Evolutionary conservation across 208 protist species (phyloP).

Genomic region (Acanthamoeba culbertsoni): DNA sequence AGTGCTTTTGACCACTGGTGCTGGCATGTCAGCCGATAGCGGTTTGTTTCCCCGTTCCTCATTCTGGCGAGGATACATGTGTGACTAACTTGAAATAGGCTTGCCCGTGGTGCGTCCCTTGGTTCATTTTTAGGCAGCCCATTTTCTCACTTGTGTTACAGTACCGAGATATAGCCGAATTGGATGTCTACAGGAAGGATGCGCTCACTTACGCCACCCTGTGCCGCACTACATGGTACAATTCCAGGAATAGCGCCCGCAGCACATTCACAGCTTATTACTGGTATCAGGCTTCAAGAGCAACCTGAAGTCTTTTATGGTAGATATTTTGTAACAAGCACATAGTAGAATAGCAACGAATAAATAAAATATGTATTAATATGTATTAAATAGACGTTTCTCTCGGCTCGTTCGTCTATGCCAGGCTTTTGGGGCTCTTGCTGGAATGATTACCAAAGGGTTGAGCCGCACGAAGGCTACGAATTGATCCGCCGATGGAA

Average conservation of each 20-base stretch:
- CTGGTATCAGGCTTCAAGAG: neutral
- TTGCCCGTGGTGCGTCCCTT: too few relatives aligned
- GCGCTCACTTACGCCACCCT: neutral
- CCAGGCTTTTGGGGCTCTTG: conserved; percentile 20
- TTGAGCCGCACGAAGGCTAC: neutral
- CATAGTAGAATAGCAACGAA: too few relatives aligned
- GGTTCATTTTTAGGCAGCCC: too few relatives aligned
- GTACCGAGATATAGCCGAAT: conserved; percentile 38
- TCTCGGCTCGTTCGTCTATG: neutral
- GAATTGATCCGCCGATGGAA: neutral
- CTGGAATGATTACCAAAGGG: conserved; percentile 12
- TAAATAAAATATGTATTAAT: too few relatives aligned
- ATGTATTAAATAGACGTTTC: too few relatives aligned
- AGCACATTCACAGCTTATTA: neutral
- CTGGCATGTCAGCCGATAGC: too few relatives aligned
- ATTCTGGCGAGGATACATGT: too few relatives aligned
- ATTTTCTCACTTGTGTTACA: neutral
- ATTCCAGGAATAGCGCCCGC: neutral
- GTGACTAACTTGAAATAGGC: too few relatives aligned
- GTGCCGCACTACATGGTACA: neutral
- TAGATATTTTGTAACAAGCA: too few relatives aligned
- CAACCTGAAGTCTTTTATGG: conserved; percentile 38
- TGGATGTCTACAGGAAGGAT: neutral
- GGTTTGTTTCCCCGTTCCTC: too few relatives aligned
- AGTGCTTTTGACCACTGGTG: too few relatives aligned